A percentile compares a stretch with the other conserved stretches of the same genome.
Conservation (phyloP, 2,329 filamentous ascomycete genomes). For the Fusarium euwallaceae region DNA sequence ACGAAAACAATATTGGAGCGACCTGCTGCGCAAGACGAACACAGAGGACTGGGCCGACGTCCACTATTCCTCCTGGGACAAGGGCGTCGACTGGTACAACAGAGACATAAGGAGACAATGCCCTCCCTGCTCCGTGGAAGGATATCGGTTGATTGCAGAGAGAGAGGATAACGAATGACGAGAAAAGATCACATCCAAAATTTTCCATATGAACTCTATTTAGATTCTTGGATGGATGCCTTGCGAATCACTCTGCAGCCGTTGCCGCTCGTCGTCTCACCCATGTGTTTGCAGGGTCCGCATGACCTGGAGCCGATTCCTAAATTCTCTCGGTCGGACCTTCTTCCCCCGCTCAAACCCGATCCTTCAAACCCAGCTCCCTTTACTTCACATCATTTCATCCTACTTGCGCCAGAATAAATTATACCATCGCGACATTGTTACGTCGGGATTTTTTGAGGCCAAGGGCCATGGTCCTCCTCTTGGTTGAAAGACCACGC, state of each 20-base stretch:
- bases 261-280: background rate
- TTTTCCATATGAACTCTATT: background rate
- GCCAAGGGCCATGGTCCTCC: background rate
- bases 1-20: conserved; percentile 38
- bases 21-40: background rate
- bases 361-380: background rate
- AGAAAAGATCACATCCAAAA: background rate
- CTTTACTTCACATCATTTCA: background rate
- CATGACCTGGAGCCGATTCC: conserved; percentile 1
- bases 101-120: conserved; percentile 33
- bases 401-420: background rate
- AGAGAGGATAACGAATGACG: background rate
- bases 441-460: background rate
- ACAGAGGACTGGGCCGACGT: conserved; percentile 17
- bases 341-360: background rate
- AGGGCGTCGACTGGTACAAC: conserved; percentile 31
- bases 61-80: conserved; percentile 16
- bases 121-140: conserved; percentile 26
- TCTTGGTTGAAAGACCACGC: background rate
- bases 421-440: background rate
- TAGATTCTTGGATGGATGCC: background rate
- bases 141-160: conserved; percentile 4
- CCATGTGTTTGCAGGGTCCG: background rate
- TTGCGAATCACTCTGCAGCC: background rate
- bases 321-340: conserved; percentile 1